These are phyloP conservation scores for Glycine tomentella DNA, from an alignment of 306 rosid species.

Conservation along the genomic window DNA sequence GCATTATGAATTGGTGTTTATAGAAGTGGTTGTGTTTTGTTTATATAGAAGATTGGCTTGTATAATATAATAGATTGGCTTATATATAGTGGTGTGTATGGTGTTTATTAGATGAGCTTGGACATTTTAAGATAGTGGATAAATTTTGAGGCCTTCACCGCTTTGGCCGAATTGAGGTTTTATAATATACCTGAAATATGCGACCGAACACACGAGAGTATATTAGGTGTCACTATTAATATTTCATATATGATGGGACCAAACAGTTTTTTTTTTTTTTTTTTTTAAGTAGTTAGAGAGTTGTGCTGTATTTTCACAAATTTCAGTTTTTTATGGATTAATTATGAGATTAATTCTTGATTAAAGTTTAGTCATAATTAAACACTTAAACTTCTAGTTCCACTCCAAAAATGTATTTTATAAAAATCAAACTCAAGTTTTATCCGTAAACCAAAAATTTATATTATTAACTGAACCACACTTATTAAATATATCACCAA, in stretches of 20 bases:
- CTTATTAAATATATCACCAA: too few relatives aligned
- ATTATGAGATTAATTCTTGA: too few relatives aligned
- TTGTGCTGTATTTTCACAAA: too few relatives aligned
- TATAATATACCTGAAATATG: neutral
- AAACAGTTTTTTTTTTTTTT: neutral
- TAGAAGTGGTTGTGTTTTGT: neutral
- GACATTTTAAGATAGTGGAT: neutral
- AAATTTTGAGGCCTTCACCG: neutral
- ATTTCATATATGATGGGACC: constrained; percentile 1
- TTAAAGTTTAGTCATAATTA: too few relatives aligned
- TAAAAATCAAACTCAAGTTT: too few relatives aligned
- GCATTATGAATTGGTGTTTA: too few relatives aligned
- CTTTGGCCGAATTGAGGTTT: neutral
- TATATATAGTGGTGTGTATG: neutral
- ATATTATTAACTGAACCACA: too few relatives aligned
- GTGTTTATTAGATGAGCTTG: constrained; percentile 7
- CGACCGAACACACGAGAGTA: neutral
- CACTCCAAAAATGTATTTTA: too few relatives aligned
- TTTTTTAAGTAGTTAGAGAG: too few relatives aligned
- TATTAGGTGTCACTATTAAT: constrained; percentile 4
- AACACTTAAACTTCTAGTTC: too few relatives aligned
- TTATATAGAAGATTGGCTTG: neutral
- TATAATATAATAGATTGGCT: neutral
- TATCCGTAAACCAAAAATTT: too few relatives aligned
- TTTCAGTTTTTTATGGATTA: too few relatives aligned